Base-by-base conservation (phyloP, 2,329 filamentous ascomycete genomes). In the Trichoderma oligosporum region DNA sequence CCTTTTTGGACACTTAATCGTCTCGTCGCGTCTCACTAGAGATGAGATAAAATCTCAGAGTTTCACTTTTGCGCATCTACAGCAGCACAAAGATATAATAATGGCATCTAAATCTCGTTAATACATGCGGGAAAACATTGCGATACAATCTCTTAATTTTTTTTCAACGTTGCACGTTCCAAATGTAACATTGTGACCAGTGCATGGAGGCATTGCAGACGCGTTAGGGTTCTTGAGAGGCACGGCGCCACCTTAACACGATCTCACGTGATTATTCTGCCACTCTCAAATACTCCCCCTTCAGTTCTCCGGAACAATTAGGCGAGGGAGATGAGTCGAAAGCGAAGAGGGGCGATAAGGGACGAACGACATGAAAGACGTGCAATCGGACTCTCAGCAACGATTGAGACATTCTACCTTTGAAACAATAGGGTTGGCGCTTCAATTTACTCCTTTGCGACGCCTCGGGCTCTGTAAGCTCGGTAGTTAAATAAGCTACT, bases 21-120 rank as follows among this genome's bases (percentile, higher is more conserved):
- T 33, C n/a, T 47, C 44, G 58, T 59, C 61, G 61, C 61, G 61
- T 63, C 61, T 63, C 60, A 53, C 60, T 35, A 46, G 33, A 29
- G 25, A 48, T 54, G 25, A 33, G 33, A 9, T 31, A 42, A 31
- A 47, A 46, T 9, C 33, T 12, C 31, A 44, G 35, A 53, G 41
- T 39, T 58, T 53, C 41, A 39, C 31, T 7, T 47, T 58, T 47
- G 56, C 33, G 24, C 33, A 39, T n/a, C 20, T 35, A 39, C 39
- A 33, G 48, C 56, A 46, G 41, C 48, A 31, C 56, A 7, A 7
- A 31, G n/a, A 18, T 8, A 36, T 25, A 14, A n/a, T 12, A 27
- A 16, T n/a, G 35, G 48, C 48, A 33, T 35, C 48, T 46, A 31
- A 22, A 25, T 12, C 1, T 5, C 45, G 33, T 48, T 22, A 18